Base-by-base conservation (phyloP, 106 monocot species). In the Allium cepa region DNA sequence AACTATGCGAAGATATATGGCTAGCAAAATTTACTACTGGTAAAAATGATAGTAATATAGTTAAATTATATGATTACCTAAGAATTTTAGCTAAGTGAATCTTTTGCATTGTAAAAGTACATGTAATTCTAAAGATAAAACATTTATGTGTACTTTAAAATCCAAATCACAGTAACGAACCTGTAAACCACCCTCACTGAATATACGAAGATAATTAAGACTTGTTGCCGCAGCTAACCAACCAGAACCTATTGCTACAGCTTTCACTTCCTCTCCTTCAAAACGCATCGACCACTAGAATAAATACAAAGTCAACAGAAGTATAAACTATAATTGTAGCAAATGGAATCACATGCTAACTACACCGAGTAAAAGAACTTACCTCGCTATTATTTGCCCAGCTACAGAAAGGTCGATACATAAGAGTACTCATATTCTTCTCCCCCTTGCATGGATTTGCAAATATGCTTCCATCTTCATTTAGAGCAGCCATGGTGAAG, bases 381-480 rank as follows among this genome's bases (percentile, higher is more conserved):
- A 85, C 99, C 87, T 99, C 99, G 69, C 93, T 93, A 63, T 99
- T 99, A 67, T 86, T 87, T 53, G 99, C 99, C 99, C 99, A 99
- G 73, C 99, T 99, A 73, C 93, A 73, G 56, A 93, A 99, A 77
- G 99, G 99, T 12, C 90, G 89, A 79, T 99, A 99, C 90, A 99
- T 87, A 1, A 99, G 90, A 81, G 99, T 93, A 65, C 99, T 93
- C 78, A 75, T 83, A 64, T 77, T 90, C 61, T 93, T 99, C 52
- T 90, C 93, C 51, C 92, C 87, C 60, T 87, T 93, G 73, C 87
- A 77, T 67, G 90, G 99, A 81, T 90, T 93, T 71, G 93, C 93
- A 85, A 93, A 93, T 52, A 93, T 82, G 72, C 93, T 83, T 53
- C 99, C 99, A 61, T 66, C 79, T 82, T 93, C 99, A 76, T 79